Evolutionary conservation across 352 stramenopile genomes (phyloP).

Genomic region (Phytophthora europaea): DNA sequence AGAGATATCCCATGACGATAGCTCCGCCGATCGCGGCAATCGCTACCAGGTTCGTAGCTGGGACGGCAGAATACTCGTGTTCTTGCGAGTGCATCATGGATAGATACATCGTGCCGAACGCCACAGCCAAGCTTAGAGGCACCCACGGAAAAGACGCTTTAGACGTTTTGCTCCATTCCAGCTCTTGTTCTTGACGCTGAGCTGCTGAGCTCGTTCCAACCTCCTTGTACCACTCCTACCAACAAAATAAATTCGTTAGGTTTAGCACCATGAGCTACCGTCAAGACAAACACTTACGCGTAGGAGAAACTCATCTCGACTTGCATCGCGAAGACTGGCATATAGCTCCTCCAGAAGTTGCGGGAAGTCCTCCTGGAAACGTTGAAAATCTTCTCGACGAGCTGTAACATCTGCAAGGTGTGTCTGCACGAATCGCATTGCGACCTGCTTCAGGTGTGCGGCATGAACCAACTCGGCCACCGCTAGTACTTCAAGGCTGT

Average conservation of each 20-base stretch:
- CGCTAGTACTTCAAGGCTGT: slow-evolving; percentile 71
- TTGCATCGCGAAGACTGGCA: slow-evolving; percentile 38
- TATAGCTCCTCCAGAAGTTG: slow-evolving; percentile 61
- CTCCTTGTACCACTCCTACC: slow-evolving; percentile 55
- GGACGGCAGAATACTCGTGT: slow-evolving; percentile 60
- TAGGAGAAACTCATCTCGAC: slow-evolving; percentile 40
- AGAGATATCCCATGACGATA: slow-evolving; percentile 53
- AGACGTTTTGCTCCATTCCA: slow-evolving; percentile 38
- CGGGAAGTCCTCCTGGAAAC: slow-evolving; percentile 47
- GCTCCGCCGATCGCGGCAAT: slow-evolving; percentile 48
- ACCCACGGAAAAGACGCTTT: slow-evolving; percentile 60
- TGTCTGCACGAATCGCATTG: slow-evolving; percentile 42
- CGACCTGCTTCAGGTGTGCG: slow-evolving; percentile 64
- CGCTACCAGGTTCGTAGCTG: slow-evolving; percentile 61
- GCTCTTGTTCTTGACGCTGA: slow-evolving; percentile 43
- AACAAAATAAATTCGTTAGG: slow-evolving; percentile 11
- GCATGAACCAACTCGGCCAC: slow-evolving; percentile 72
- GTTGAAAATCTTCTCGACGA: slow-evolving; percentile 38
- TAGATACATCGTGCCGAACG: slow-evolving; percentile 70
- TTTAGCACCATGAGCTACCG: neutral
- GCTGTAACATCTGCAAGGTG: slow-evolving; percentile 43
- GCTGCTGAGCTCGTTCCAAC: slow-evolving; percentile 31
- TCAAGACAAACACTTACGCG: slow-evolving; percentile 31
- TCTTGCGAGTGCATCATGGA: slow-evolving; percentile 57
- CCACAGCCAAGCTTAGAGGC: slow-evolving; percentile 52